Conservation (phyloP, 1,284 basidiomycete genomes). For the Rhizoctonia solani region DNA sequence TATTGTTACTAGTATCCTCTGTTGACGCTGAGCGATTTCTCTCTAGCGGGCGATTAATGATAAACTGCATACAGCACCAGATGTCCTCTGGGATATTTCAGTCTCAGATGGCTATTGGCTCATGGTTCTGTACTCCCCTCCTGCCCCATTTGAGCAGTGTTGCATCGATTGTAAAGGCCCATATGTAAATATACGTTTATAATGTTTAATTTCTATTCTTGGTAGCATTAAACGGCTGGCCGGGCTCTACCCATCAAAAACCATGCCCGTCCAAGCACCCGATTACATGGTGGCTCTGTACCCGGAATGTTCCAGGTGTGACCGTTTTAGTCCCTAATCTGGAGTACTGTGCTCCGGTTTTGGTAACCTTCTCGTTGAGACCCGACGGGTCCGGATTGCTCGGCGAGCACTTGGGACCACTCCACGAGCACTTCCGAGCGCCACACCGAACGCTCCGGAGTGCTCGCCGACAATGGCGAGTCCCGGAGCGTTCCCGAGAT, state of each 20-base stretch:
- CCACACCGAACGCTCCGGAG: too few species aligned
- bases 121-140: background rate
- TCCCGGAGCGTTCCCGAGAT: too few species aligned
- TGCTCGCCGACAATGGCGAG: too few species aligned
- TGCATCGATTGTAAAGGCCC: background rate
- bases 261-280: too few species aligned
- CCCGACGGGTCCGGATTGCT: too few species aligned
- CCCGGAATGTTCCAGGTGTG: too few species aligned
- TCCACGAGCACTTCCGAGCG: too few species aligned
- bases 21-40: constrained; percentile 3
- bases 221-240: background rate
- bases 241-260: background rate
- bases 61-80: constrained; percentile 11
- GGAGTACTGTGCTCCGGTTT: too few species aligned
- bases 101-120: constrained; percentile 10
- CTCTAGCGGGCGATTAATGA: constrained; percentile 1
- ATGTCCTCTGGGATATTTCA: constrained; percentile 4
- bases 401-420: too few species aligned
- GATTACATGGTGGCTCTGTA: too few species aligned
- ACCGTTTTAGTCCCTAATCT: too few species aligned
- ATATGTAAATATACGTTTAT: background rate
- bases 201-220: background rate
- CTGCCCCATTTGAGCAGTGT: background rate
- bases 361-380: too few species aligned
- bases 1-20: background rate